phyloP scores from a whole-genome alignment of 1,284 basidiomycete species.

The Puccinia triticina region DNA sequence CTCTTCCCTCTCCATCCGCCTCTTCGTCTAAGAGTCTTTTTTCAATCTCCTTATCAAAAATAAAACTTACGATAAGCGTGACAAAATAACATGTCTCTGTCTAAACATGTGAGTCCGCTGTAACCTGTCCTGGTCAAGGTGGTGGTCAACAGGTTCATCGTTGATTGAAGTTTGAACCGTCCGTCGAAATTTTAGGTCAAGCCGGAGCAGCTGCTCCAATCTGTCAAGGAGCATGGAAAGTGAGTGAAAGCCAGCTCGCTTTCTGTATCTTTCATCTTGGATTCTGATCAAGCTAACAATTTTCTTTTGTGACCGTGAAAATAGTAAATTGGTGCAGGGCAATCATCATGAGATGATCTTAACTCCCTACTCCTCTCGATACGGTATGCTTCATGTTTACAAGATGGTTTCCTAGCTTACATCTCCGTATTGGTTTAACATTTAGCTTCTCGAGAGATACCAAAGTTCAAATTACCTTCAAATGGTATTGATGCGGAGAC shows the following conservation, averaged over 20 bases:
- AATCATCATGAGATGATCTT: background rate
- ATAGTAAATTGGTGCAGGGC: background rate
- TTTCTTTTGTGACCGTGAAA: slow-evolving; percentile 8
- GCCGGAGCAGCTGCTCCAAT: slow-evolving; percentile 53
- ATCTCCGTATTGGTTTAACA: background rate
- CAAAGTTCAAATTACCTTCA: slow-evolving; percentile 62
- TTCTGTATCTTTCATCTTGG: background rate
- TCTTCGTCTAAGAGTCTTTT: background rate
- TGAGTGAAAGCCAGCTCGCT: background rate
- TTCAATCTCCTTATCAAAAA: background rate
- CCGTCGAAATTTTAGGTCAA: slow-evolving; percentile 55
- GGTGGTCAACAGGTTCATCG: background rate
- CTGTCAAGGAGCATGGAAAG: slow-evolving; percentile 40
- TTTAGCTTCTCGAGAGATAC: slow-evolving; percentile 58
- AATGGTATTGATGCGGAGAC: slow-evolving; percentile 61
- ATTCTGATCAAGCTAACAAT: background rate
- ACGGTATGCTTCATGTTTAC: slow-evolving; percentile 57
- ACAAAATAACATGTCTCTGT: slow-evolving; percentile 12
- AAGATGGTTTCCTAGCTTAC: slow-evolving; percentile 58
- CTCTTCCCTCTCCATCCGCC: background rate
- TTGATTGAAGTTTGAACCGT: background rate
- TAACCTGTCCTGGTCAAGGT: background rate
- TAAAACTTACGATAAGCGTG: too few relatives aligned
- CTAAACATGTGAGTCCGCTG: slow-evolving; percentile 17
- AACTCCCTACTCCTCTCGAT: slow-evolving; percentile 20